Evolutionary conservation across 768 basidiomycete genomes (phyloP), one percentile per base, ranked within the genome.

Genomic region (Scleroderma bovista): DNA sequence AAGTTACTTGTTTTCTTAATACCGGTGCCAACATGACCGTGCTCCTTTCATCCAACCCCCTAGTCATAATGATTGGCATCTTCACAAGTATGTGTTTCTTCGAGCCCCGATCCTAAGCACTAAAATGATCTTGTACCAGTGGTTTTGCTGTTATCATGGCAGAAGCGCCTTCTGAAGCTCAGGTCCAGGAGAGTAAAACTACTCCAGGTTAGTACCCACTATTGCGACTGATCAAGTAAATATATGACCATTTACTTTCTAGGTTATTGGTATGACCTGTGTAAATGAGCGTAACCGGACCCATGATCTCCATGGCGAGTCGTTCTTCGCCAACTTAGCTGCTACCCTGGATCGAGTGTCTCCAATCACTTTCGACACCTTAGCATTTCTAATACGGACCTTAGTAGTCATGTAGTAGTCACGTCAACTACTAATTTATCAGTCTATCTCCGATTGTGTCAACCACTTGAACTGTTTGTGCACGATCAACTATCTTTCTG

Each of bases 41-140:
- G 9, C 9, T 4, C 43, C 6, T 16, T 40, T 8, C n/a, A 11
- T 19, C 24, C 19, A 3, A n/a, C n/a, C n/a, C 29, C 31, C 19
- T 36, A 66, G 64, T n/a, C 64, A 66, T 47, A 53, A 67, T 7
- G 60, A 67, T 32, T 66, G 65, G 65, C 64, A 67, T 29, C 57
- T 64, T 29, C 43, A 48, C 23, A 55, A 52, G 64, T 67, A 52
- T 10, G 61, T 31, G 3, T n/a, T n/a, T n/a, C n/a, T n/a, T n/a
- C n/a, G n/a, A n/a, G n/a, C n/a, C n/a, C n/a, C n/a, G n/a, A n/a
- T 12, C 17, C 20, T 17, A 31, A 8, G 2, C 24, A 24, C 20
- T 37, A n/a, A 4, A 3, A 33, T 20, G 26, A 29, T 15, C 22
- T 22, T 40, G 34, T 19, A 1, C 13, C 26, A 65, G 62, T 13